Conservation (phyloP, 176 grass and related monocot species). For the Guadua angustifolia region DNA sequence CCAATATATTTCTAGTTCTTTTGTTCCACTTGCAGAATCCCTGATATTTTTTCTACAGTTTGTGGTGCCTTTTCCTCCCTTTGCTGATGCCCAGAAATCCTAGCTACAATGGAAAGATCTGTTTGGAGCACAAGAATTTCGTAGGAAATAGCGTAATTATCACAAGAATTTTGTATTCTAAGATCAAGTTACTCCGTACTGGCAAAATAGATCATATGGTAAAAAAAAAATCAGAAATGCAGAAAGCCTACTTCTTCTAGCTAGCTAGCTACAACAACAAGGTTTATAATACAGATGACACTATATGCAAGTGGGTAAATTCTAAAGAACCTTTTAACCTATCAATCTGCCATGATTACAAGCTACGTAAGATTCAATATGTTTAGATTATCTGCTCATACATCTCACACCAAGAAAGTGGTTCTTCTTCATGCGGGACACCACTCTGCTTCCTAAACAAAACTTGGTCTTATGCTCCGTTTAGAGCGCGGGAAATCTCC, state of each 20-base stretch:
- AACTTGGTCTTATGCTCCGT: not conserved
- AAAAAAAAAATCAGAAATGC: not conserved
- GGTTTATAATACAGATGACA: slow-evolving; percentile 8
- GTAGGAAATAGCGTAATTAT: not conserved
- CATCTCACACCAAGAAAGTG: not conserved
- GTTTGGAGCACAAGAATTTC: not conserved
- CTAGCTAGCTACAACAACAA: not conserved
- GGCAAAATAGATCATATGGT: not conserved
- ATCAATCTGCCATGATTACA: not conserved
- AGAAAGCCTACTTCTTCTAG: not conserved
- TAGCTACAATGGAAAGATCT: not conserved
- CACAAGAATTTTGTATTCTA: not conserved
- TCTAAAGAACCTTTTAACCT: not conserved
- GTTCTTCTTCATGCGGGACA: no score
- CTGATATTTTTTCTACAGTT: not conserved
- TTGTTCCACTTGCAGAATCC: not conserved
- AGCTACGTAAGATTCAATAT: not conserved
- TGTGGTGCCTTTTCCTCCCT: not conserved
- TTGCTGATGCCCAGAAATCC: not conserved
- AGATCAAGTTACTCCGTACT: not conserved
- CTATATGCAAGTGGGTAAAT: not conserved
- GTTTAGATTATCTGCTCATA: not conserved
- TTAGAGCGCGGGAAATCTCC: not conserved
- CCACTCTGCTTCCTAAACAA: not conserved
- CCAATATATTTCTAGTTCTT: not conserved